Conservation (phyloP, 129 eudicot genomes). For the Ambrosia trifida region DNA sequence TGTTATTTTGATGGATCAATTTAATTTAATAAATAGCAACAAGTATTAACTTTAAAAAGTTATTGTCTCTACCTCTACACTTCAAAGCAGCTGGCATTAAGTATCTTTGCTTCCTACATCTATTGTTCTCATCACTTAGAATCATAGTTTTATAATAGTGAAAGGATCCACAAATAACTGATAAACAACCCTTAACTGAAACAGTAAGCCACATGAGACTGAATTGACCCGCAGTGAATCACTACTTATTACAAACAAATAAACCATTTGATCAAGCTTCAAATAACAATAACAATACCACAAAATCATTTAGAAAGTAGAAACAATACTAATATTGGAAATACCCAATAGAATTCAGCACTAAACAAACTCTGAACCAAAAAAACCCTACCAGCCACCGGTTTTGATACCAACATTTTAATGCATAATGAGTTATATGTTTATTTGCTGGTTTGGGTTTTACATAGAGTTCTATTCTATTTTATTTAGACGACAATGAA, state of each 20-base stretch:
- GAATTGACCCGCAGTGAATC: too few relatives aligned
- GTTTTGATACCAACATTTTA: too few relatives aligned
- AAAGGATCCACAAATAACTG: slow-evolving; percentile 1
- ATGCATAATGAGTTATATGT: background rate
- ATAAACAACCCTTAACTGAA: background rate
- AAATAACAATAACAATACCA: too few relatives aligned
- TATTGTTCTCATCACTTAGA: background rate
- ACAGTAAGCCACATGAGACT: background rate
- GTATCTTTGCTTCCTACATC: background rate
- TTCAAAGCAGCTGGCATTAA: too few relatives aligned
- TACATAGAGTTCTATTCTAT: background rate
- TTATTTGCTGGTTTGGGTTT: slow-evolving; percentile 5
- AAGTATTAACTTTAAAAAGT: background rate
- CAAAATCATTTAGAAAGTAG: too few relatives aligned
- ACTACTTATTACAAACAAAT: too few relatives aligned
- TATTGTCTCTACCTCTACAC: background rate
- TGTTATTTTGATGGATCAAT: too few relatives aligned
- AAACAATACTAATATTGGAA: background rate
- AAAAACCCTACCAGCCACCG: too few relatives aligned
- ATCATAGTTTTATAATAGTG: background rate
- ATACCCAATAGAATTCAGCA: background rate
- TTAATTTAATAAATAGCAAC: too few relatives aligned
- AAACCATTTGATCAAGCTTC: too few relatives aligned
- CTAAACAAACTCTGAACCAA: background rate
- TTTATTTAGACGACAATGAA: background rate